Evolutionary conservation across 2,329 filamentous ascomycete species (phyloP), one percentile per base, ranked within the genome.

Genomic region (Talaromyces sp.): DNA sequence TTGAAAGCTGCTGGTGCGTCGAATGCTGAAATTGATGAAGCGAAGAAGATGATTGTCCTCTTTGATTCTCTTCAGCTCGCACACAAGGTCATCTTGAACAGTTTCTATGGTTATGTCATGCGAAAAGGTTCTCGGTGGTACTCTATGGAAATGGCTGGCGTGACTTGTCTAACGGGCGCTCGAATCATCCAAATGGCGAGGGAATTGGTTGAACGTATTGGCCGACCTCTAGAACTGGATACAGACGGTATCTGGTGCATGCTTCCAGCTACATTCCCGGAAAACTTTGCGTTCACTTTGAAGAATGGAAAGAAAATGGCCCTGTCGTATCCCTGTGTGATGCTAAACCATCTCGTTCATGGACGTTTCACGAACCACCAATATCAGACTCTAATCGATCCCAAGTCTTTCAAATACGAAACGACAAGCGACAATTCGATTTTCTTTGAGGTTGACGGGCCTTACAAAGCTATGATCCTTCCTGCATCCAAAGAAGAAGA

Each of bases 181-280:
- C 91, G 89, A 49, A 99, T 99, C 75, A 99, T 99, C 75, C 95
- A 99, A 74, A 88, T 99, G 85, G 96, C 95, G 19, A 88, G 94
- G 73, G 90, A 95, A 71, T 85, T 99, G 1, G 94, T 99, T 3
- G 95, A 99, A 75, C 87, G 95, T 8, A 91, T 99, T 43, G 95
- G 95, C 27, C 87, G 95, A 64, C 95, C 95, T 0, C 83, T 99
- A 61, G 95, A 99, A 77, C 84, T 99, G 58, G 95, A 99, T 77
- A 99, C 95, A 2, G 95, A 99, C 75, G 95, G 96, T 86, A 99
- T 99, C 73, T 99, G 95, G 96, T 99, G 95, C 80, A 99, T 99
- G 86, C 84, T 99, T 71, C 95, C 95, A 0, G 94, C 92, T 0
- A 95, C 92, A 0, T 99, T 99, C 72, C 95, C 95, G 0, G 95